Evolutionary conservation across 805 yeast genomes (phyloP).

Genomic region (Diddensiella transvaalensis): DNA sequence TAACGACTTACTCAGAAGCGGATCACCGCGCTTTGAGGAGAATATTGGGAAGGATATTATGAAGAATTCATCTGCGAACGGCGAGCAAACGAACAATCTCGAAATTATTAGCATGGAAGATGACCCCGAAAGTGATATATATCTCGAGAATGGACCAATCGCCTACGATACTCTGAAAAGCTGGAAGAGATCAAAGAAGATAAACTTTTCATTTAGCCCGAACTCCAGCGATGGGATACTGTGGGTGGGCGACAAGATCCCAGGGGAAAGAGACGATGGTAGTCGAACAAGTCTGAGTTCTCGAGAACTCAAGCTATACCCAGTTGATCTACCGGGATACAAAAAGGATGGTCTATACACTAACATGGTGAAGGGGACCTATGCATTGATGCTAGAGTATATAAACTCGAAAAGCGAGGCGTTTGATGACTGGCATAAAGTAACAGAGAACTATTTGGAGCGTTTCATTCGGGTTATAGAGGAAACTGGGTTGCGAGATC

Average conservation of each 20-base stretch:
- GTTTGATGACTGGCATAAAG: neutral
- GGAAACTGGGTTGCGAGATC: conserved; percentile 5
- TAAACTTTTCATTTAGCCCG: conserved; percentile 26
- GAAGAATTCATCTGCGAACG: neutral
- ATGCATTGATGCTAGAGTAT: conserved; percentile 10
- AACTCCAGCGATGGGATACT: conserved; percentile 23
- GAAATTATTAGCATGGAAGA: neutral
- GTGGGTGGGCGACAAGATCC: conserved; percentile 27
- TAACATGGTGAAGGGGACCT: conserved; percentile 17
- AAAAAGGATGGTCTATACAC: conserved; percentile 14
- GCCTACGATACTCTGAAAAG: conserved; percentile 22
- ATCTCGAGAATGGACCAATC: conserved; percentile 25
- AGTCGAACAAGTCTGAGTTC: conserved; percentile 4
- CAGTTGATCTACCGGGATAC: conserved; percentile 18
- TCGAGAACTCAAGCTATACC: conserved; percentile 23
- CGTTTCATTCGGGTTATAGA: neutral
- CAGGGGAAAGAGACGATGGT: neutral
- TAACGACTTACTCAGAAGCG: too few species aligned
- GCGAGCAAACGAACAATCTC: neutral
- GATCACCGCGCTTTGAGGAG: neutral
- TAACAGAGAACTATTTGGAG: neutral
- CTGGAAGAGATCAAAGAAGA: conserved; percentile 25
- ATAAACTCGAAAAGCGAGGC: conserved; percentile 6
- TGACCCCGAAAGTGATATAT: neutral
- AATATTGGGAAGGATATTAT: neutral